phyloP scores from a whole-genome alignment of 345 rosid genomes.

The Cochlearia excelsa region DNA sequence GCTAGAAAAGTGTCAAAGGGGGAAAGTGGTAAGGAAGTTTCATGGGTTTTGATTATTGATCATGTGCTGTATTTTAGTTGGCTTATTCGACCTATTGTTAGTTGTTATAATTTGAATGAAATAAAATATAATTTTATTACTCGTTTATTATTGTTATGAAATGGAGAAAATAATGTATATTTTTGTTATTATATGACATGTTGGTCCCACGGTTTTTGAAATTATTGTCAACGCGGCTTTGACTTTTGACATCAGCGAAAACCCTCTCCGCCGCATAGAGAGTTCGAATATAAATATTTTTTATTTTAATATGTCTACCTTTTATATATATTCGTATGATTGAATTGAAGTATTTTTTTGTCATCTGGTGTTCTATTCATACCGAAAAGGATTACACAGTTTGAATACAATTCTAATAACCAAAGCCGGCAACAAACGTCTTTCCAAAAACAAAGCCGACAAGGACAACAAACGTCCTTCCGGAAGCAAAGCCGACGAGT shows the following conservation, averaged over 20 bases:
- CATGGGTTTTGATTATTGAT: conserved; percentile 25
- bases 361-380: too few species aligned
- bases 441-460: too few species aligned
- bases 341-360: too few species aligned
- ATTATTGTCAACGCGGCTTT: conserved; percentile 23
- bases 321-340: too few species aligned
- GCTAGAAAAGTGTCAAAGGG: background rate
- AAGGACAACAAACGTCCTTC: too few species aligned
- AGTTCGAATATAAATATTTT: too few species aligned
- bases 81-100: conserved; percentile 21
- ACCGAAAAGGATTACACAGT: too few species aligned
- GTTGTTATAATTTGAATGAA: conserved; percentile 28
- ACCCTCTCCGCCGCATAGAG: too few species aligned
- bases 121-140: conserved; percentile 24
- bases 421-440: too few species aligned
- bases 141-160: conserved; percentile 31
- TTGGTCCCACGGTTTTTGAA: conserved; percentile 14
- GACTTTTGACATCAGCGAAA: conserved; percentile 9
- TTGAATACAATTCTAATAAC: too few species aligned
- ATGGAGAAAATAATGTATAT: conserved; percentile 23
- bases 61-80: conserved; percentile 30
- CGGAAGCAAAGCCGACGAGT: too few species aligned
- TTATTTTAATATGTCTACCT: too few species aligned
- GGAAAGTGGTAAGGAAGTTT: conserved; percentile 16
- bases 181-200: conserved; percentile 1